Percentiles rank a stretch among this genome's conserved stretches.
Conservation (phyloP, 331 rosid species). For the Ulmus americana region DNA sequence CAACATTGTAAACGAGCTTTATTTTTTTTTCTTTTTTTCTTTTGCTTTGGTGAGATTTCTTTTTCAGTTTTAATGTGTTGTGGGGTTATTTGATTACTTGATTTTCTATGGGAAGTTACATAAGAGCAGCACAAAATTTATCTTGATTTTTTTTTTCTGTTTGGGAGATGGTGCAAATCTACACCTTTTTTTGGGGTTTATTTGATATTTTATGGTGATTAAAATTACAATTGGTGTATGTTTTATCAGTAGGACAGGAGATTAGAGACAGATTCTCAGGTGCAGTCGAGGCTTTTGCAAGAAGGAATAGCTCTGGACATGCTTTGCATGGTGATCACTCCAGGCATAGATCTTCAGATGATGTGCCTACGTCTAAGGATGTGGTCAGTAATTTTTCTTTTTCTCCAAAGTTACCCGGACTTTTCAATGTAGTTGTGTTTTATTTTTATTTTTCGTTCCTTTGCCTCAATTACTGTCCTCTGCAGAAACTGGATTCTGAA, state of each 20-base stretch:
- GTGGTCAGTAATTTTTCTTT: slow-evolving; percentile 46
- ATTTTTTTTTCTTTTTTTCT: neutral
- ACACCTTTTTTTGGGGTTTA: neutral
- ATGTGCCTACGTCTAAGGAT: slow-evolving; percentile 67
- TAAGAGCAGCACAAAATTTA: neutral
- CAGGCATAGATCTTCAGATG: slow-evolving; percentile 68
- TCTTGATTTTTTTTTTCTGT: neutral
- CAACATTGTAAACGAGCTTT: slow-evolving; percentile 20
- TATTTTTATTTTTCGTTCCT: neutral
- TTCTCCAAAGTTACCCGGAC: neutral
- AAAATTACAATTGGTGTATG: slow-evolving; percentile 13
- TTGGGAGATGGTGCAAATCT: neutral
- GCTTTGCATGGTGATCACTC: slow-evolving; percentile 66
- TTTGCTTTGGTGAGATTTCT: too few species aligned
- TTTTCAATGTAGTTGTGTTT: neutral
- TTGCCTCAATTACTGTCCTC: slow-evolving; percentile 4
- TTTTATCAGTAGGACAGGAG: slow-evolving; percentile 57
- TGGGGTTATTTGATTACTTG: neutral
- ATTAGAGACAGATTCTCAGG: slow-evolving; percentile 69
- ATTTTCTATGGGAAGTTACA: neutral
- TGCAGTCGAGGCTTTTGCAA: slow-evolving; percentile 84
- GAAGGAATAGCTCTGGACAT: slow-evolving; percentile 70
- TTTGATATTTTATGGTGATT: neutral
- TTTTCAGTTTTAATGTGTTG: neutral
- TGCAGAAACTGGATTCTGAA: slow-evolving; percentile 77